Conservation (phyloP, 1,284 basidiomycete genomes). For the Clitocybe nebularis region DNA sequence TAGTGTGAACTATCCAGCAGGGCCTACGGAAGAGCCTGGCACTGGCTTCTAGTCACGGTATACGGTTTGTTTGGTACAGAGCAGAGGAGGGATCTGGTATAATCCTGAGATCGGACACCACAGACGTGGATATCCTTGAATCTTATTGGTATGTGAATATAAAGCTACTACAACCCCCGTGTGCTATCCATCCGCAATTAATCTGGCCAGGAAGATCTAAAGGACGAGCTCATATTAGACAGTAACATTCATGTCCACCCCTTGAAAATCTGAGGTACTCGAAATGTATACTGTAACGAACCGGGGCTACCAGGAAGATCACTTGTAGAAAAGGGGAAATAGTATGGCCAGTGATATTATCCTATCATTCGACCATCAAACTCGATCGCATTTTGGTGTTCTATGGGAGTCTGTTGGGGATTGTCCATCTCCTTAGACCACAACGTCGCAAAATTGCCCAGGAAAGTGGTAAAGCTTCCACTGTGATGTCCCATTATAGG, state of each 20-base stretch:
- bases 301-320: not conserved
- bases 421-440: not conserved
- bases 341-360: not conserved
- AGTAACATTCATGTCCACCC: constrained; percentile 29
- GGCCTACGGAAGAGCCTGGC: constrained; percentile 28
- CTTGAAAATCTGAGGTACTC: constrained; percentile 24
- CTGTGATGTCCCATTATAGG: not conserved
- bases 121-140: constrained; percentile 29
- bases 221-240: constrained; percentile 29
- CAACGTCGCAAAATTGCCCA: not conserved
- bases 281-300: not conserved
- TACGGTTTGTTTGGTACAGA: constrained; percentile 33
- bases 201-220: constrained; percentile 23
- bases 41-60: constrained; percentile 28
- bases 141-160: too few species aligned
- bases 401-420: not conserved
- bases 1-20: constrained; percentile 24
- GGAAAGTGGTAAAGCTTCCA: not conserved
- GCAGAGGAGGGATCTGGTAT: constrained; percentile 30
- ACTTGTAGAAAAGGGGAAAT: not conserved
- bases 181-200: constrained; percentile 26
- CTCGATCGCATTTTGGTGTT: not conserved
- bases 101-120: constrained; percentile 33
- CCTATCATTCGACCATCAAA: not conserved
- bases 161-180: constrained; percentile 17